Conservation (phyloP, 2,329 filamentous ascomycete species). For the Epichloe sylvatica region DNA sequence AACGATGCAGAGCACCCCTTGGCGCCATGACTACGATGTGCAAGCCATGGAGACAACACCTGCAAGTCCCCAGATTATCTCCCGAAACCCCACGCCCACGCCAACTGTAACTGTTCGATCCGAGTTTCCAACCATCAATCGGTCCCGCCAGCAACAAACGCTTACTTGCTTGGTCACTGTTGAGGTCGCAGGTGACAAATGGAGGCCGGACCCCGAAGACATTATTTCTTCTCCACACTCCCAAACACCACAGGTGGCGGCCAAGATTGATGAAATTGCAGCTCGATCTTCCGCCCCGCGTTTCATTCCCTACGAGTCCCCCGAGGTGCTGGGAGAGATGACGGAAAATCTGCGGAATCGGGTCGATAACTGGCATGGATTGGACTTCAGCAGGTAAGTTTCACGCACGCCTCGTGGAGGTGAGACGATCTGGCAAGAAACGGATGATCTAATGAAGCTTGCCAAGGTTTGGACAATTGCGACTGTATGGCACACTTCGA, state of each 20-base stretch:
- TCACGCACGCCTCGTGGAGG: too few species aligned
- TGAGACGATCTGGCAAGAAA: neutral
- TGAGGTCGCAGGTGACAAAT: slow-evolving; percentile 85
- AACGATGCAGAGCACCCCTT: slow-evolving; percentile 53
- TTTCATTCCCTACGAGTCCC: slow-evolving; percentile 60
- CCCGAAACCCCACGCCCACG: slow-evolving; percentile 76
- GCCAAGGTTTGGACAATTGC: slow-evolving; percentile 75
- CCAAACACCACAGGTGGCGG: slow-evolving; percentile 24
- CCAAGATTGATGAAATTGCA: slow-evolving; percentile 39
- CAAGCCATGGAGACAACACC: slow-evolving; percentile 89
- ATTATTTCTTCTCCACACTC: slow-evolving; percentile 38
- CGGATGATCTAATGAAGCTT: slow-evolving; percentile 5
- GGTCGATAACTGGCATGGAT: slow-evolving; percentile 97
- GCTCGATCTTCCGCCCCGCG: slow-evolving; percentile 38
- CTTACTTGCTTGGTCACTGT: slow-evolving; percentile 88
- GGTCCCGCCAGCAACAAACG: slow-evolving; percentile 86
- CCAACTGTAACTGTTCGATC: slow-evolving; percentile 90
- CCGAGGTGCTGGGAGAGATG: slow-evolving; percentile 66
- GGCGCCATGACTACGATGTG: slow-evolving; percentile 86
- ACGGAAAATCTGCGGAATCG: slow-evolving; percentile 71
- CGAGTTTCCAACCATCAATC: slow-evolving; percentile 87
- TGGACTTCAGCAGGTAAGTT: slow-evolving; percentile 68
- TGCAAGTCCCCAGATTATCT: slow-evolving; percentile 54
- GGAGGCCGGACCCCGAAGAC: slow-evolving; percentile 75
- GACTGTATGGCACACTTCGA: slow-evolving; percentile 75